Percentiles rank a stretch among this genome's conserved stretches.
Evolutionary conservation across 2,329 filamentous ascomycete species (phyloP).

Genomic region (Coniochaeta pulveracea): DNA sequence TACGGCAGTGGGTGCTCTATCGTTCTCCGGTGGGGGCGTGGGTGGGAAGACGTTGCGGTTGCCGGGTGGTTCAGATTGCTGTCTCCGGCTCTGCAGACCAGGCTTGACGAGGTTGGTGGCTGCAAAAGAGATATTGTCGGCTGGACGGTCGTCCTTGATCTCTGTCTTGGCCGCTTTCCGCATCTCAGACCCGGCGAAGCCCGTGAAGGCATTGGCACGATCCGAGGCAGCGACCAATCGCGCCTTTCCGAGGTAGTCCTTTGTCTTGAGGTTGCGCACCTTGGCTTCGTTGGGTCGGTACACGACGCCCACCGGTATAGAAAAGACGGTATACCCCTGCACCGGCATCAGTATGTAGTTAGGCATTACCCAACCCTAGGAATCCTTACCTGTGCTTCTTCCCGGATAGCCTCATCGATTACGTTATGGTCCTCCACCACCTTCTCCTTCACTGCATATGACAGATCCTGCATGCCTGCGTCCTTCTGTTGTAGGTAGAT

Average conservation of each 20-base stretch:
- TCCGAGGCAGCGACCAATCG: constrained; percentile 82
- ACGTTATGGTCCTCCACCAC: constrained; percentile 94
- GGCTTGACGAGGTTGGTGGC: constrained; percentile 89
- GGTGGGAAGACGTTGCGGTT: constrained; percentile 82
- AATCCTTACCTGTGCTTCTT: constrained; percentile 70
- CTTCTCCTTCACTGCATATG: constrained; percentile 89
- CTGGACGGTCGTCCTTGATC: constrained; percentile 67
- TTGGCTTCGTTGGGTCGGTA: constrained; percentile 96
- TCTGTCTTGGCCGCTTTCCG: constrained; percentile 52
- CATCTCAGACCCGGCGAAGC: constrained; percentile 68
- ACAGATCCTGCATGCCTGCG: constrained; percentile 80
- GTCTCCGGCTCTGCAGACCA: constrained; percentile 65
- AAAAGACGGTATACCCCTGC: constrained; percentile 96
- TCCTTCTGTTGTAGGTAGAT: constrained; percentile 92
- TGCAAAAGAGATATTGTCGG: constrained; percentile 80
- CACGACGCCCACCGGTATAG: constrained; percentile 88
- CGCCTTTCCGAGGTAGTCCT: constrained; percentile 96
- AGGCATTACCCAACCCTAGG: neutral
- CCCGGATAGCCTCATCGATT: constrained; percentile 91
- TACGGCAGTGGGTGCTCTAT: constrained; percentile 35
- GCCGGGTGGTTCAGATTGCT: constrained; percentile 75
- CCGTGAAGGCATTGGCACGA: constrained; percentile 67
- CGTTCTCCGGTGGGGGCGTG: constrained; percentile 91
- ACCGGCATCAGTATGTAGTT: neutral
- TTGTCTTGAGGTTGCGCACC: constrained; percentile 94